phyloP scores from a whole-genome alignment of 345 rosid genomes.

The Psidium friedrichsthalianum region DNA sequence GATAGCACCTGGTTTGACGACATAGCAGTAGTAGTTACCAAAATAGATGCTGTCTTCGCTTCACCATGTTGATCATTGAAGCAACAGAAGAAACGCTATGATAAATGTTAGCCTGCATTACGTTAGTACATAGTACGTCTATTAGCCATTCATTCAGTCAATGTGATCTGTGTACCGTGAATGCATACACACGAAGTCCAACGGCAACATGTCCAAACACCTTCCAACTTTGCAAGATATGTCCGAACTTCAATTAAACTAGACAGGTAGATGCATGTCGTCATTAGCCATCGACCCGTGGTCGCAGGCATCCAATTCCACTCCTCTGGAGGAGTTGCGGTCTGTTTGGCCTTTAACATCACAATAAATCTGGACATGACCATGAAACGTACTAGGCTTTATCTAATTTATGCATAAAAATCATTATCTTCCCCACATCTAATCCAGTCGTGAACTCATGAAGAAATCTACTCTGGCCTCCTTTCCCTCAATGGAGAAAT shows the following conservation, averaged over 20 bases:
- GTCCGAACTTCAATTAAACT: background rate
- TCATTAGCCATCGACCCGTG: background rate
- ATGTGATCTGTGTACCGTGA: background rate
- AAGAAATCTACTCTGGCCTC: too few relatives aligned
- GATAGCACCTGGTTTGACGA: slow-evolving; percentile 64
- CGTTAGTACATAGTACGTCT: background rate
- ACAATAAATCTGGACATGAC: too few relatives aligned
- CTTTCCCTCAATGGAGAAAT: too few relatives aligned
- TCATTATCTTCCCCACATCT: too few relatives aligned
- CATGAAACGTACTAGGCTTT: too few relatives aligned
- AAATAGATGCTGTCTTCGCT: slow-evolving; percentile 19
- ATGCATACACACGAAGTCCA: background rate
- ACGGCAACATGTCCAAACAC: background rate
- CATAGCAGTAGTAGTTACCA: slow-evolving; percentile 53
- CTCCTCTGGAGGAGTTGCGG: too few relatives aligned
- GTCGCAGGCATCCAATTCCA: too few relatives aligned
- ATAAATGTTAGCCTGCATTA: slow-evolving; percentile 72
- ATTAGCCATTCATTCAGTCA: background rate
- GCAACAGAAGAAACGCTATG: slow-evolving; percentile 60
- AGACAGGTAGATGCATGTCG: background rate
- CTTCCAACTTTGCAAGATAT: background rate
- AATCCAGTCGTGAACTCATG: too few relatives aligned
- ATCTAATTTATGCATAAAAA: too few relatives aligned
- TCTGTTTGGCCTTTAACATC: too few relatives aligned
- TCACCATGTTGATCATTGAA: slow-evolving; percentile 60